phyloP scores from a whole-genome alignment of 345 rosid species.

The Populus alba region DNA sequence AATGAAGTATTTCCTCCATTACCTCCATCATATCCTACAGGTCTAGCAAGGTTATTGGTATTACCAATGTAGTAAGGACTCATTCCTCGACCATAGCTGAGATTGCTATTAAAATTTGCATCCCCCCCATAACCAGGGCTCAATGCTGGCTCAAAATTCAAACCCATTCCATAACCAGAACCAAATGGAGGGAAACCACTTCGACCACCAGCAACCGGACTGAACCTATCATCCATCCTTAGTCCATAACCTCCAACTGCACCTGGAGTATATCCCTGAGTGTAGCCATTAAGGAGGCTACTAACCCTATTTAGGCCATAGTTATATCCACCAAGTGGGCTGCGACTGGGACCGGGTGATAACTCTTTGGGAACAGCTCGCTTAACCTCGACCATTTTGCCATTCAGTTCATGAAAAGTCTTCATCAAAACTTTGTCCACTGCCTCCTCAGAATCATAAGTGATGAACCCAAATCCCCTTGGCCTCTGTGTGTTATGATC shows the following conservation, averaged over 20 bases:
- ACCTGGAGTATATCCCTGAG: constrained; percentile 58
- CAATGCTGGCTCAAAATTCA: constrained; percentile 59
- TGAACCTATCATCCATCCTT: constrained; percentile 64
- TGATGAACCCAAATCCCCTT: constrained; percentile 74
- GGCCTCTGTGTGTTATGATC: constrained; percentile 86
- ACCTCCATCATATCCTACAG: constrained; percentile 61
- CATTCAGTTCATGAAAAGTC: constrained; percentile 75
- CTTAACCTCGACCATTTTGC: constrained; percentile 79
- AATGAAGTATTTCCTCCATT: constrained; percentile 65
- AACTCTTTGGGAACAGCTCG: constrained; percentile 79
- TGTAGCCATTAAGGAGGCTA: constrained; percentile 61
- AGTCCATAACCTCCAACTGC: constrained; percentile 62
- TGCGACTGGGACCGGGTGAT: constrained; percentile 72
- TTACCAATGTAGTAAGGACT: constrained; percentile 61
- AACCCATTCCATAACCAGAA: constrained; percentile 56
- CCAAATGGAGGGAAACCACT: constrained; percentile 62
- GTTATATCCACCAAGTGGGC: constrained; percentile 66
- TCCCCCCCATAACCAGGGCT: constrained; percentile 48
- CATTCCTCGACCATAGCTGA: constrained; percentile 62
- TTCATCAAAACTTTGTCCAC: constrained; percentile 61
- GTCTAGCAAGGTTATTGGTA: constrained; percentile 49
- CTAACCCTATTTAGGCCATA: constrained; percentile 56
- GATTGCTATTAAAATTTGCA: constrained; percentile 48
- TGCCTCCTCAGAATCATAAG: constrained; percentile 74
- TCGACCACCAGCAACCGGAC: constrained; percentile 54